A percentile compares a stretch with the other conserved stretches of the same genome.
Evolutionary conservation across 768 basidiomycete species (phyloP).

Genomic region (Boletus rubropictus): DNA sequence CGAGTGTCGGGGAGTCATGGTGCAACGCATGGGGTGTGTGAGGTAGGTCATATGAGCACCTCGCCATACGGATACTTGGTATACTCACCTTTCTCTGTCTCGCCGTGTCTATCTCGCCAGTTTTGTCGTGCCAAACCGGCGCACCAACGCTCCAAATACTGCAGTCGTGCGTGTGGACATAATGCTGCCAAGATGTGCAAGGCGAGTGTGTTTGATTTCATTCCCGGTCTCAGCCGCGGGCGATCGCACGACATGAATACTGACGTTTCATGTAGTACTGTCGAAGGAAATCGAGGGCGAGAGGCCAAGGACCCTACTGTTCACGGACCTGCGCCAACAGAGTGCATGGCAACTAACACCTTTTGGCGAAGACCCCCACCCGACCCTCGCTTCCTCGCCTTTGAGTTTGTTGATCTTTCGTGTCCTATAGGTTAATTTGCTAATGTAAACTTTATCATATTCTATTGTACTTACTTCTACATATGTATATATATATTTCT

Average conservation of each 20-base stretch:
- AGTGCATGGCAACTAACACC: constrained; percentile 11
- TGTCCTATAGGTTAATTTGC: background rate
- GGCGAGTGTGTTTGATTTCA: constrained; percentile 1
- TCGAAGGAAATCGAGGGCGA: constrained; percentile 14
- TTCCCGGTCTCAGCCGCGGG: background rate
- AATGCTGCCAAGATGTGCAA: constrained; percentile 33
- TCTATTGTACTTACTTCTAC: background rate
- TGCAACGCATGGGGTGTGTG: constrained; percentile 14
- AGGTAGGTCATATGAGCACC: constrained; percentile 13
- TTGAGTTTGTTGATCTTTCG: background rate
- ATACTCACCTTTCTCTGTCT: background rate
- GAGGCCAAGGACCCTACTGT: constrained; percentile 18
- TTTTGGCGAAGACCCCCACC: background rate
- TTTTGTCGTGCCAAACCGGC: constrained; percentile 54
- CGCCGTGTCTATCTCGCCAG: constrained; percentile 23
- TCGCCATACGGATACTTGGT: background rate
- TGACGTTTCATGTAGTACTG: constrained; percentile 17
- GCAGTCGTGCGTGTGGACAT: constrained; percentile 55
- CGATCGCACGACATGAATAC: background rate
- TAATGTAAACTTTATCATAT: background rate
- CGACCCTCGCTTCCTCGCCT: background rate
- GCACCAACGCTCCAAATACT: constrained; percentile 49
- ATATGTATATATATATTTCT: too few relatives aligned
- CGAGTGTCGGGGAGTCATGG: constrained; percentile 7
- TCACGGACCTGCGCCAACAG: constrained; percentile 24